phyloP scores from a whole-genome alignment of 257 asterid genomes.

The Coffea canephora region DNA sequence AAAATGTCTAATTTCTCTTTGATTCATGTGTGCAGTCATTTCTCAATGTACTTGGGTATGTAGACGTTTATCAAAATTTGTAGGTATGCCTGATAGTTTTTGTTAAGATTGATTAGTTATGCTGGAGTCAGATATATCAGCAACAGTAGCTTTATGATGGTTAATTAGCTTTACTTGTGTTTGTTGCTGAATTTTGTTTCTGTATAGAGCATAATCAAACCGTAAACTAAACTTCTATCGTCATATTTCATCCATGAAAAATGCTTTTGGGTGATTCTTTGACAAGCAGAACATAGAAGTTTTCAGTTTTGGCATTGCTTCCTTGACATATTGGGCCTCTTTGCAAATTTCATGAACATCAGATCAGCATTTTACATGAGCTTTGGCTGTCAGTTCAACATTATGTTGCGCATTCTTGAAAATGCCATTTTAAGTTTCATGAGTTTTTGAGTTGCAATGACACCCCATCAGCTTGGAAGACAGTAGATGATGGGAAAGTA shows the following conservation, averaged over 20 bases:
- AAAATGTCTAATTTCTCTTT: too few relatives aligned
- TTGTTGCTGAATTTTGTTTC: background rate
- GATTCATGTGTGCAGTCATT: too few relatives aligned
- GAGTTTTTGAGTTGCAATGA: background rate
- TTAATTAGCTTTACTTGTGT: background rate
- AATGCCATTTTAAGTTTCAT: background rate
- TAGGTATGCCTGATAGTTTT: background rate
- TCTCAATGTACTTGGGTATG: too few relatives aligned
- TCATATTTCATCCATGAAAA: background rate
- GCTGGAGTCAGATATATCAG: background rate
- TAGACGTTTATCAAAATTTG: too few relatives aligned
- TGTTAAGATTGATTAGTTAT: too few relatives aligned
- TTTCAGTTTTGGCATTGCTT: background rate
- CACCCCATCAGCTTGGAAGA: background rate
- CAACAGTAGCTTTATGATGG: background rate
- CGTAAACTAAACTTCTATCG: background rate
- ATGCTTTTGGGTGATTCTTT: background rate
- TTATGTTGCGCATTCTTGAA: background rate
- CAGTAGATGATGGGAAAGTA: background rate
- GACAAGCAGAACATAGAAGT: background rate
- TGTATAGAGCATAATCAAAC: background rate
- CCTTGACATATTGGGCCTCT: background rate
- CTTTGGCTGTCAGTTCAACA: background rate
- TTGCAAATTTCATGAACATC: background rate
- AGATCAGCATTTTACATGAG: background rate